Evolutionary conservation across 1,284 basidiomycete species (phyloP).

Genomic region (Sporisorium exsertum): DNA sequence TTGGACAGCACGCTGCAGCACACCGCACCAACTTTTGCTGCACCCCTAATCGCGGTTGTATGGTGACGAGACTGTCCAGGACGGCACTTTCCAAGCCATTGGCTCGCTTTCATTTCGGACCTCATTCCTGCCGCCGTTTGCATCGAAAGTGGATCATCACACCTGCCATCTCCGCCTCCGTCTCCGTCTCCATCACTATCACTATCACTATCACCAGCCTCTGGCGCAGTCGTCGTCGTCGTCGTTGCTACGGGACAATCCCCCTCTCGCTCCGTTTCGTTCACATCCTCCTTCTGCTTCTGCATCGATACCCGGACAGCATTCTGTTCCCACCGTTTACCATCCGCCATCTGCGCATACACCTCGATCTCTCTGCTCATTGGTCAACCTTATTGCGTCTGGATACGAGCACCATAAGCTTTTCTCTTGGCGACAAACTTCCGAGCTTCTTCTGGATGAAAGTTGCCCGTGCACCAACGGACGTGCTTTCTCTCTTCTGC

Average conservation of each 20-base stretch:
- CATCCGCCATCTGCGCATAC: background rate
- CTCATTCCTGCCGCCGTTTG: background rate
- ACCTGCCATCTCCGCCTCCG: background rate
- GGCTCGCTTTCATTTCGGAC: background rate
- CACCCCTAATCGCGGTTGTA: background rate
- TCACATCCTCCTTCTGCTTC: background rate
- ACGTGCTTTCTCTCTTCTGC: background rate
- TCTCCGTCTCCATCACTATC: background rate
- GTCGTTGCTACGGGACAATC: too few species aligned
- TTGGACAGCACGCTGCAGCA: background rate
- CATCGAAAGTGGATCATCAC: background rate
- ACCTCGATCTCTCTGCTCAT: background rate
- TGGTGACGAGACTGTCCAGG: background rate
- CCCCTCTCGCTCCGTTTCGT: background rate
- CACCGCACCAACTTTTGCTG: background rate
- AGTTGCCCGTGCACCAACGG: too few species aligned
- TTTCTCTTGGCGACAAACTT: background rate
- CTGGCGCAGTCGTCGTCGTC: background rate
- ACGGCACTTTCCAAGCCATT: too few species aligned
- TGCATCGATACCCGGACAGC: constrained; percentile 15
- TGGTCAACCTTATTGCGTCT: constrained; percentile 5
- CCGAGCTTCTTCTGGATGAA: background rate
- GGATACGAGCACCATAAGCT: constrained; percentile 1
- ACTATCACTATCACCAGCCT: background rate
- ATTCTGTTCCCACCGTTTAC: background rate